Base-by-base conservation (phyloP, 1,284 basidiomycete species). In the Xerocomus nothofagi region DNA sequence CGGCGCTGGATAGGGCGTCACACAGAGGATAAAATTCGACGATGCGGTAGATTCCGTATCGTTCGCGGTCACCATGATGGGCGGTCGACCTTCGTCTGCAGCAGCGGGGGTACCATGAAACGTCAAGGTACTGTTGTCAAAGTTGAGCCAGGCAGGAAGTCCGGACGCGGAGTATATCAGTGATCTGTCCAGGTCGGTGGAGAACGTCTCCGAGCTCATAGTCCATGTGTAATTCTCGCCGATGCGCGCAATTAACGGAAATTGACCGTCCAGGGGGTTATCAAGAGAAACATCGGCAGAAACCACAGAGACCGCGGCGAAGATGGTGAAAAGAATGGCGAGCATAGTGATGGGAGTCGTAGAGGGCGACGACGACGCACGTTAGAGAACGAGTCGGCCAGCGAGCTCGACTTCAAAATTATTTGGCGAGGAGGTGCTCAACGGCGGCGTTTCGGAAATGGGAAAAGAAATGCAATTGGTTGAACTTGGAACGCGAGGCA, bases 61-160 rank as follows among this genome's bases (percentile, higher is more conserved):
- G 44, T 72, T 74, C 0, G 82, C 87, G 6, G 71, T 77, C 18
- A 91, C 68, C 15, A 71, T 77, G 40, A 91, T 73, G 37, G 68
- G 64, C 2, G 76, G 75, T 45, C 73, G 72, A 29, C 84, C 86
- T 61, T 79, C 76, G 59, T 90, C 86, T 18, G 67, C 51, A 7
- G 68, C 48, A 6, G 73, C 56, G 17, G 89, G 87, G 4, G 73
- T 81, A 12, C 89, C 88, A 47, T 68, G 63, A 50, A 92, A 74
- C 0, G 76, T 78, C 24, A 61, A 66, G 0, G 76, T 73, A 12
- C 59, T 54, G 27, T 76, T 61, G 63, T 91, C 77, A 61, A 91
- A 89, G 12, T 71, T 66, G 45, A 88, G 75, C 88, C 88, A 91
- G 14, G 60, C 46, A 6, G 88, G 86, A 26, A 88, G 70, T 31